Evolutionary conservation across 345 rosid species (phyloP), one percentile per base, ranked within the genome.

Genomic region (Kernera saxatilis): DNA sequence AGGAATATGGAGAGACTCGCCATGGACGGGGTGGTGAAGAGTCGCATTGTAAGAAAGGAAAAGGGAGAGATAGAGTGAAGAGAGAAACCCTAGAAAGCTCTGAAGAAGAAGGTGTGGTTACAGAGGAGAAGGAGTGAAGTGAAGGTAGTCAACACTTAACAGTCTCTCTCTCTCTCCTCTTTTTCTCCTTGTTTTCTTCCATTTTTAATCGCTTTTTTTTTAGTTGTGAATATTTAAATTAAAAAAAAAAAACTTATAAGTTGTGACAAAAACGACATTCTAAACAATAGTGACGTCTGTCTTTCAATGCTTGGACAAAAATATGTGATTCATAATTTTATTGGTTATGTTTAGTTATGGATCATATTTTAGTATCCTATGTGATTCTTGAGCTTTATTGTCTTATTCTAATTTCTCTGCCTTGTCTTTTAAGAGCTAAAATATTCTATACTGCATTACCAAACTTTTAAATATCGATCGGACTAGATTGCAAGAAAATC

Each of bases 241-340:
- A 8, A 39, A 59, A n/a, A n/a, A n/a, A n/a, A 12, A 13, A n/a
- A 2, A 7, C 1, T 23, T 22, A 3, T 43, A 35, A 68, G 43
- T 75, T 75, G 33, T 68, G 78, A 74, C 78, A 74, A 68, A 74
- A 74, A 51, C 69, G 69, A 60, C 57, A 74, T 33, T 67, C 26
- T 43, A 67, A 12, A 52, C 25, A 26, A 67, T 32, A 59, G 54
- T 36, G 53, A 69, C 65, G 43, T 60, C 13, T 74, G 78, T 69
- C 74, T 53, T 33, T 68, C 13, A 36, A 22, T 75, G 70, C 25
- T 51, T 74, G 8, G 51, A 26, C 49, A 9, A 25, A 61, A 58
- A 40, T 61, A 26, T 37, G 37, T 61, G 66, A 26, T 41, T 61
- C 37, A 15, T 53, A 27, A 27, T 27, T 8, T 29, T 8, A 53